Evolutionary conservation across 1,139 yeast species (phyloP), one percentile per base, ranked within the genome.

Genomic region (Kodamaea sp.): DNA sequence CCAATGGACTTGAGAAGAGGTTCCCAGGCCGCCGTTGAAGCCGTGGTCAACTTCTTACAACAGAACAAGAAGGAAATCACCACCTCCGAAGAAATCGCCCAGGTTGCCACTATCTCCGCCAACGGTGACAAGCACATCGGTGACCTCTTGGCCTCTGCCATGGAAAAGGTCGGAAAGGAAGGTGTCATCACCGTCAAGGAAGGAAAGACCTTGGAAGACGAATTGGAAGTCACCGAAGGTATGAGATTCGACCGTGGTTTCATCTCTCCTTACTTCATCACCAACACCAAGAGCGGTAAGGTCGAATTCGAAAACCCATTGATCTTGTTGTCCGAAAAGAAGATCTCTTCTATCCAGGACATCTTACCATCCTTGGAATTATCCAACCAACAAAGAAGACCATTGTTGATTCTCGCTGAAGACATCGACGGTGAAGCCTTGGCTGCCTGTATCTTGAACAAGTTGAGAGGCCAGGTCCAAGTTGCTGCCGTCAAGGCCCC

Each of bases 1-100:
- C 98, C 98, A 59, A 94, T 92, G 97, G 98, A 92, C 61, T 79
- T 92, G 63, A 87, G 98, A 79, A 84, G 96, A 66, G 98, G 98
- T 53, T 83, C 97, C 38, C 98, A 92, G 72, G 94, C 96, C 48
- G 98, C 98, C 31, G 98, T 92, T 38, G 96, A 89, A 66, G 95
- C 95, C 28, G 96, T 92, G 38, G 96, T 92, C 48, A 80, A 83
- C 49, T 92, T 78, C 68, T 80, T 92, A 58, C 90, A 87, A 63
- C 69, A 80, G 57, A 84, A 92, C 80, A 90, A 89, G 77, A 90
- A 88, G 70, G 97, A 90, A 65, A 87, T 92, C 68, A 92, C 98
- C 58, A 90, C 97, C 42, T 81, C 94, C 43, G 96, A 83, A 55
- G 98, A 92, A 70, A 92, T 92, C 50, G 97, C 98, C 29, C 98